phyloP scores from a whole-genome alignment of 2,329 filamentous ascomycete genomes.

The Fusarium nygamai region DNA sequence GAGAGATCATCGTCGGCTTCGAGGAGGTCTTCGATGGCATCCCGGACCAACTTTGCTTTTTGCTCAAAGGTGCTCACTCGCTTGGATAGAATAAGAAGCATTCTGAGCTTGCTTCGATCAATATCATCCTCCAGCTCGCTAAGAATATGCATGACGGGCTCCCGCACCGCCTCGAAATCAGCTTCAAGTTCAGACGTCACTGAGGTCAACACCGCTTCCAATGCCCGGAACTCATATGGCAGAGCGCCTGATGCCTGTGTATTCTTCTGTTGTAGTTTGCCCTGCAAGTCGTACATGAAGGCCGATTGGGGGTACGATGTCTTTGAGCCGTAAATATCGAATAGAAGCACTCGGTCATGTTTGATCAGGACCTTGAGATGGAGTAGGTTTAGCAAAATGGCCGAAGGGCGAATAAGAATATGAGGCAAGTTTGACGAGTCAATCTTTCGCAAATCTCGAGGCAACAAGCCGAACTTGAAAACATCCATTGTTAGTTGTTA shows the following conservation, averaged over 20 bases:
- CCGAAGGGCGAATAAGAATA: slow-evolving; percentile 90
- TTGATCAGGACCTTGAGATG: slow-evolving; percentile 97
- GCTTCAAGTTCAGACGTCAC: slow-evolving; percentile 92
- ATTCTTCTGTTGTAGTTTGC: slow-evolving; percentile 86
- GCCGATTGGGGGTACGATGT: slow-evolving; percentile 95
- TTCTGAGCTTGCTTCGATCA: slow-evolving; percentile 89
- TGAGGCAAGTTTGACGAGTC: slow-evolving; percentile 95
- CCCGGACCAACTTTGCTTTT: slow-evolving; percentile 91
- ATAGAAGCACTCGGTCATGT: slow-evolving; percentile 90
- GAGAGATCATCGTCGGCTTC: slow-evolving; percentile 96
- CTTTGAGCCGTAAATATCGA: slow-evolving; percentile 94
- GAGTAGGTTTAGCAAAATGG: slow-evolving; percentile 95
- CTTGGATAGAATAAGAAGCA: slow-evolving; percentile 93
- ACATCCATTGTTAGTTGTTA: slow-evolving; percentile 8
- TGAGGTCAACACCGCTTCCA: slow-evolving; percentile 94
- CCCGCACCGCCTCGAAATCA: slow-evolving; percentile 92
- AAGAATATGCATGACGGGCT: slow-evolving; percentile 89
- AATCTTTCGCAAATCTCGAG: slow-evolving; percentile 96
- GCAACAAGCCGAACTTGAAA: slow-evolving; percentile 83
- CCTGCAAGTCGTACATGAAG: slow-evolving; percentile 97
- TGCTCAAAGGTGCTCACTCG: slow-evolving; percentile 97
- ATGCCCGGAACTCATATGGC: slow-evolving; percentile 94
- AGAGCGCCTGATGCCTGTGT: slow-evolving; percentile 67
- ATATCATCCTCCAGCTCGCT: slow-evolving; percentile 96
- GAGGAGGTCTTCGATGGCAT: slow-evolving; percentile 93